Evolutionary conservation across 768 basidiomycete genomes (phyloP).

Genomic region (Russula virescens): DNA sequence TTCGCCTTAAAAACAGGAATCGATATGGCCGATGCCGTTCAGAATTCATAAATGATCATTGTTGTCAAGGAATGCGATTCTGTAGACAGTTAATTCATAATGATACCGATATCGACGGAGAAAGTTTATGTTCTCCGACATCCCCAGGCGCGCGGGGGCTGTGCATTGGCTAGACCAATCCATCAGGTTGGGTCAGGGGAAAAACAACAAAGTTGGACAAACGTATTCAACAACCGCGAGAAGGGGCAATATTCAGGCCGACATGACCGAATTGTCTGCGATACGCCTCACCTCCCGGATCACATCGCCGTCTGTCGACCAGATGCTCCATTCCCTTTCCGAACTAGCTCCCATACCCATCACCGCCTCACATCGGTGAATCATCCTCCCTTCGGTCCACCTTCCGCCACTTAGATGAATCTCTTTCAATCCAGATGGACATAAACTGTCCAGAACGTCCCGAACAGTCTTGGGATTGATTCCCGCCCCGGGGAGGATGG

Average conservation of each 20-base stretch:
- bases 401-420: conserved; percentile 70
- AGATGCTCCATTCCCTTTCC: conserved; percentile 58
- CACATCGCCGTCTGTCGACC: conserved; percentile 52
- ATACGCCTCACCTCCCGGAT: conserved; percentile 47
- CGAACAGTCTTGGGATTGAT: conserved; percentile 55
- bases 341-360: conserved; percentile 65
- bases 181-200: too few species aligned
- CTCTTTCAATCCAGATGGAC: conserved; percentile 56
- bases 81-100: too few species aligned
- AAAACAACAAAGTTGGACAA: too few species aligned
- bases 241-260: not conserved
- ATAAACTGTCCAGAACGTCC: conserved; percentile 42
- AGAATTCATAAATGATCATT: too few species aligned
- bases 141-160: too few species aligned
- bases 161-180: too few species aligned
- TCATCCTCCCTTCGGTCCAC: conserved; percentile 54
- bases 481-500: conserved; percentile 70
- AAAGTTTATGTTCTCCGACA: too few species aligned
- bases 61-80: too few species aligned
- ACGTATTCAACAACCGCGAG: too few species aligned
- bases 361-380: conserved; percentile 43
- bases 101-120: too few species aligned
- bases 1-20: too few species aligned
- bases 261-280: conserved; percentile 31
- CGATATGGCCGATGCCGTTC: too few species aligned